Evolutionary conservation across 2,329 filamentous ascomycete species (phyloP), one percentile per base, ranked within the genome.

Genomic region (Fusarium penzigii): DNA sequence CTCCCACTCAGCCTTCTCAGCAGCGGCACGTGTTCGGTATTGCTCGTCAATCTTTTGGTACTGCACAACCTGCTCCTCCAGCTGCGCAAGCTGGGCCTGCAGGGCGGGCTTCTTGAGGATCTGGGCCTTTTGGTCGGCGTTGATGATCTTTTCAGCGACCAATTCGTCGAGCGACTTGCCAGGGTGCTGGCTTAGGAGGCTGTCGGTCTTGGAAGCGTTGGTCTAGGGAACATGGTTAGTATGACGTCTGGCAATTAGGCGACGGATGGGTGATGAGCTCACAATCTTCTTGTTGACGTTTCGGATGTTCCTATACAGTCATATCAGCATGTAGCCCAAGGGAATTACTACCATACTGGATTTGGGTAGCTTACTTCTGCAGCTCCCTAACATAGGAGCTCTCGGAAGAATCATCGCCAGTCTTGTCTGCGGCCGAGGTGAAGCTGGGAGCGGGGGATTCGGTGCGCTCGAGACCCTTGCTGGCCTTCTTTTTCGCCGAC

Each of bases 211-310:
- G 64, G 84, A 81, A 60, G 86, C 86, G 70, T 87, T 86, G 68
- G 81, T 78, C 87, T 90, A 55, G 12, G 39, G 36, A 25, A 25
- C 46, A 25, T 41, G 52, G 52, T 64, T 58, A 64, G 60, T 44
- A 60, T 54, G 47, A 55, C 44, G 48, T 38, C 17, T 46, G 40
- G 52, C 17, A 43, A 43, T 48, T 52, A 42, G 42, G 44, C 42
- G 17, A 29, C 12, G 32, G 29, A 71, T 38, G 29, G 39, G 36
- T 11, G 42, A 34, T 44, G 40, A 34, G 6, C 49, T 77, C 75
- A 96, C 90, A 66, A 97, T 86, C 77, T 97, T 97, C 83, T 97
- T 97, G 79, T 86, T 89, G 67, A 94, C 78, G 73, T 94, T 96
- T 68, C 93, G 92, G 65, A 97, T 89, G 73, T 85, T 91, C 81